Evolutionary conservation across 371 early-diverging fungal genomes (phyloP).

Genomic region (Synchytrium microbalum): DNA sequence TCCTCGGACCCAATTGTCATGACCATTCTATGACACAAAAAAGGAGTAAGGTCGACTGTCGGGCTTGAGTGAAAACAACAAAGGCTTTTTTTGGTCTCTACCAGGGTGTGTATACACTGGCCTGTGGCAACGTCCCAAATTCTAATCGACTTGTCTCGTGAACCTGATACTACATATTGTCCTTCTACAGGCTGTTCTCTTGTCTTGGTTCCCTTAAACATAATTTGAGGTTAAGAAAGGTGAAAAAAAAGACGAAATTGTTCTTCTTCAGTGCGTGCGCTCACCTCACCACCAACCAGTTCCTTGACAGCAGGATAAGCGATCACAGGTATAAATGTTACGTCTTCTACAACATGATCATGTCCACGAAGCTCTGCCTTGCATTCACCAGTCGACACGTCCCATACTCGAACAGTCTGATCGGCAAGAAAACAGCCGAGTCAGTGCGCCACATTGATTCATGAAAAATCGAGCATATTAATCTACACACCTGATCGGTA

Average conservation of each 20-base stretch:
- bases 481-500: constrained; percentile 80
- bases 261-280: constrained; percentile 9
- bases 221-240: constrained; percentile 4
- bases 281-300: constrained; percentile 57
- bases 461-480: too few relatives aligned
- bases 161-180: constrained; percentile 69
- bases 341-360: constrained; percentile 86
- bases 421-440: too few relatives aligned
- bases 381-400: not conserved
- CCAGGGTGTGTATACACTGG: constrained; percentile 66
- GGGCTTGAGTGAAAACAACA: constrained; percentile 1
- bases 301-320: constrained; percentile 60
- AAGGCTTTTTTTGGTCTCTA: constrained; percentile 10
- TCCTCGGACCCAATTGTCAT: constrained; percentile 92
- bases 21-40: constrained; percentile 54
- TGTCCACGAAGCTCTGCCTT: constrained; percentile 5
- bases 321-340: constrained; percentile 66
- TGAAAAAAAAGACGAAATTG: constrained; percentile 1
- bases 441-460: too few relatives aligned
- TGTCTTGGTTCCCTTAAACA: constrained; percentile 26
- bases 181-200: constrained; percentile 51
- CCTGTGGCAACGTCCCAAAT: constrained; percentile 74
- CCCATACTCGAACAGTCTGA: constrained; percentile 19
- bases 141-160: constrained; percentile 82
- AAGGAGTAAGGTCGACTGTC: not conserved